Evolutionary conservation across 768 basidiomycete genomes (phyloP).

Genomic region (Xanthoconium stramineum): DNA sequence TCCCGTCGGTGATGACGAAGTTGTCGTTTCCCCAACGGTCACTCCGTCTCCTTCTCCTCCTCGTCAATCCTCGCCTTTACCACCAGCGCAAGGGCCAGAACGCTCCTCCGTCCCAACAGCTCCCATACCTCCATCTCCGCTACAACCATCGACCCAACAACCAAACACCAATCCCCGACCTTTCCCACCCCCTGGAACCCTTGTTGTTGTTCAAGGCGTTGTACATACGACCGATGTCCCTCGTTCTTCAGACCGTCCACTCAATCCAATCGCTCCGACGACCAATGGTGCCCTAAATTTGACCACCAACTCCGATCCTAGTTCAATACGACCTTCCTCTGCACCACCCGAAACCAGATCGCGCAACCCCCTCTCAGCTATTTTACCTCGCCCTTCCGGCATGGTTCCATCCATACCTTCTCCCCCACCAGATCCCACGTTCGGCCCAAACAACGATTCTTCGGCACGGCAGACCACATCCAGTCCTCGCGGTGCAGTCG

Average conservation of each 20-base stretch:
- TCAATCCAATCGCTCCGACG: slow-evolving; percentile 6
- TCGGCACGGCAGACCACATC: slow-evolving; percentile 1
- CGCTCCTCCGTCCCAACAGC: slow-evolving; percentile 10
- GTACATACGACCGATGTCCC: slow-evolving; percentile 74
- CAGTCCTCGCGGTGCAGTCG: not conserved
- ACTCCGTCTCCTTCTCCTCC: slow-evolving; percentile 1
- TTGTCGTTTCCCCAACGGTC: slow-evolving; percentile 20
- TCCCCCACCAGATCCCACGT: slow-evolving; percentile 6
- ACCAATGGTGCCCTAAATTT: slow-evolving; percentile 6
- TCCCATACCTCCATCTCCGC: slow-evolving; percentile 13
- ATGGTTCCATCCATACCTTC: slow-evolving; percentile 25
- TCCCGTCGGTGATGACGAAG: slow-evolving; percentile 17
- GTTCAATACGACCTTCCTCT: slow-evolving; percentile 18
- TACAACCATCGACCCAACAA: slow-evolving; percentile 24
- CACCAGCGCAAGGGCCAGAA: slow-evolving; percentile 12
- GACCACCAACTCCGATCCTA: slow-evolving; percentile 7
- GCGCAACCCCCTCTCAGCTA: slow-evolving; percentile 34
- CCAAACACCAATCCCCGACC: slow-evolving; percentile 32
- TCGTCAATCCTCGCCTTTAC: slow-evolving; percentile 10
- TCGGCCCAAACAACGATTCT: not conserved
- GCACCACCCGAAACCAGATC: slow-evolving; percentile 30
- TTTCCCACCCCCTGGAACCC: slow-evolving; percentile 72
- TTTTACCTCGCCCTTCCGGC: slow-evolving; percentile 38
- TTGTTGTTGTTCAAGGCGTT: slow-evolving; percentile 81
- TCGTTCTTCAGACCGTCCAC: slow-evolving; percentile 28